phyloP scores from a whole-genome alignment of 495 filamentous ascomycete genomes.

The Delitschia confertaspora region DNA sequence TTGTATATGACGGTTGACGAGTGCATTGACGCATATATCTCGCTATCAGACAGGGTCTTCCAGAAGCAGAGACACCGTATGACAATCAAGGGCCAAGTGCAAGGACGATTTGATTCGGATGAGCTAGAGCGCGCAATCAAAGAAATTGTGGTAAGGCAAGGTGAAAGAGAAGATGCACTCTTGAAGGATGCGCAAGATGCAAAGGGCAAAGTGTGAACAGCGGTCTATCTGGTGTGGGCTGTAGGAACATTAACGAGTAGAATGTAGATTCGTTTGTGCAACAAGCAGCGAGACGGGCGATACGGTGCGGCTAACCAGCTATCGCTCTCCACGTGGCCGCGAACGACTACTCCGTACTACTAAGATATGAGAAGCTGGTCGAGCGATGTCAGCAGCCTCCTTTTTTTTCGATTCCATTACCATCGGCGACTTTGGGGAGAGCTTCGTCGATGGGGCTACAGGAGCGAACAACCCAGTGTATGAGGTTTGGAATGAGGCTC shows the following conservation, averaged over 20 bases:
- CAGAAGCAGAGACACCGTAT: slow-evolving; percentile 34
- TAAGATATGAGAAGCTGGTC: slow-evolving; percentile 17
- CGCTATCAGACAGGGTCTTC: slow-evolving; percentile 14
- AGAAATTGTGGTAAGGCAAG: slow-evolving; percentile 33
- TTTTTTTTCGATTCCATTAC: slow-evolving; percentile 25
- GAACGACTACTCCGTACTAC: slow-evolving; percentile 16
- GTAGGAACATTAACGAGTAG: background rate
- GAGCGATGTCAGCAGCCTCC: slow-evolving; percentile 13
- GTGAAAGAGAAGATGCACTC: slow-evolving; percentile 35
- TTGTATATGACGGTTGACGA: slow-evolving; percentile 22
- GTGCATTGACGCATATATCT: slow-evolving; percentile 14
- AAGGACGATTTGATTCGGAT: slow-evolving; percentile 35
- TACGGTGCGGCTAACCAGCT: slow-evolving; percentile 10
- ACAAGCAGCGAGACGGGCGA: slow-evolving; percentile 14
- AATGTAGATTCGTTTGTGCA: slow-evolving; percentile 9
- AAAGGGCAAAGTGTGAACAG: slow-evolving; percentile 31
- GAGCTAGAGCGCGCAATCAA: slow-evolving; percentile 40
- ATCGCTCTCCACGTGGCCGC: slow-evolving; percentile 6
- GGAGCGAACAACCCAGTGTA: slow-evolving; percentile 16
- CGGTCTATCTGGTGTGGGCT: background rate
- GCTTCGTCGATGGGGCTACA: slow-evolving; percentile 30
- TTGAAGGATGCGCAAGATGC: slow-evolving; percentile 35
- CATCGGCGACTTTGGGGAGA: slow-evolving; percentile 27
- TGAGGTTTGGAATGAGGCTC: slow-evolving; percentile 12
- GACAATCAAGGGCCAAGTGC: slow-evolving; percentile 32